Evolutionary conservation across 768 basidiomycete genomes (phyloP), one percentile per base, ranked within the genome.

Genomic region (Lactarius pseudohatsudake): DNA sequence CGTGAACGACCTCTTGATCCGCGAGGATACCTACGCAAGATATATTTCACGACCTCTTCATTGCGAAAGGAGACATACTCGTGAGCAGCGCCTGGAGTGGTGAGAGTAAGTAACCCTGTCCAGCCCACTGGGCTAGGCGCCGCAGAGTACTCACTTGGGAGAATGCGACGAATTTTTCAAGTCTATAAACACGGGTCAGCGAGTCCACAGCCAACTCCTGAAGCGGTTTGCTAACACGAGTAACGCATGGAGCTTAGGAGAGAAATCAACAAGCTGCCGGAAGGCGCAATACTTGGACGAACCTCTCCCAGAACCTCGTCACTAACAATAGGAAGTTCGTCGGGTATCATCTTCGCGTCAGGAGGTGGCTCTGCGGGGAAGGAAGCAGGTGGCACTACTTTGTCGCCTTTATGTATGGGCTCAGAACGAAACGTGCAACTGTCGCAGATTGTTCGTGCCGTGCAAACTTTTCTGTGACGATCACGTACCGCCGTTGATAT

Each of bases 281-380:
- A 13, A 63, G 18, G 2, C 18, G 4, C 8, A 22, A 36, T 4
- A 59, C 38, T 45, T 3, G 26, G 54, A 60, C 62, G 26, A 68
- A 86, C 85, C 78, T 85, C 80, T 64, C 81, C 80, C 54, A 77
- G 75, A 55, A 84, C 81, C 38, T 85, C 79, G 7, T 78, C 74
- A 4, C 80, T 79, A 20, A 84, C 69, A 55, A 75, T 76, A 1
- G 79, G 76, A 32, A 75, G 64, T 7, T 67, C 61, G 2, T 59
- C 61, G 38, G 65, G 55, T 26, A 59, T 59, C 59, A 47, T 62
- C n/a, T 62, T 61, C 16, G 32, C 20, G 18, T 69, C 72, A 1
- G 70, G 66, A 8, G 63, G 64, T 36, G 81, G 78, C 0, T 66
- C 77, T 0, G 79, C 77, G 0, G 83, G 82, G 70, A 87, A 89